Base-by-base conservation (phyloP, 164 flowering plant genomes). In the Taxillus chinensis region DNA sequence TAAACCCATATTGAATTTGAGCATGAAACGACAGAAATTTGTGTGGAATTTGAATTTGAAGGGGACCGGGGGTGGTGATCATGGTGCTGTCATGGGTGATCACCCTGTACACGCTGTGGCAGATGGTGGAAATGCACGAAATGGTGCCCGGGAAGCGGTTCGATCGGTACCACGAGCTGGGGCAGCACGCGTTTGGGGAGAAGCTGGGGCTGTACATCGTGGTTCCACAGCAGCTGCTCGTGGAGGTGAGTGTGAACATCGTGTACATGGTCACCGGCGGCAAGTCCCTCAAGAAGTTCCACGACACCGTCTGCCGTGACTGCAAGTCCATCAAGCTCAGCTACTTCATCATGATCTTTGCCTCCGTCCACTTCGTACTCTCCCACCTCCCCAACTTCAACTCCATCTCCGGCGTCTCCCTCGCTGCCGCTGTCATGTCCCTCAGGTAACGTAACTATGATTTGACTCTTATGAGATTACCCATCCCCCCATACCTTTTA, bases 221-320 rank as follows among this genome's bases (percentile, higher is more conserved):
- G 45, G 61, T 58, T 15, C 61, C 61, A 5, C 61, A 58, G 27
- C 61, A 58, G 61, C 61, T 58, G 10, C 6, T 58, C 14, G 61
- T 58, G 15, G 45, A 58, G 16, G 61, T 58, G 10, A 16, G 61
- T 16, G 45, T 41, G 15, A 58, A 58, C 61, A 11, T 58, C 14
- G 61, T 58, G 27, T 58, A 58, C 61, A 58, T 58, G 61, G 61
- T 58, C 61, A 58, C 61, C 17, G 61, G 61, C 14, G 61, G 61
- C 9, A 58, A 58, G 45, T 58, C 61, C 8, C 61, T 58, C 8
- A 58, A 39, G 61, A 58, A 58, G 45, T 58, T 58, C 39, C 61
- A 58, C 39, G 61, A 58, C 16, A 41, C 45, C n/a, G 61, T 58
- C 9, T 58, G 61, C 37, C 16, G 45, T 3, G 45, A 41, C 61